A percentile compares a stretch with the other conserved stretches of the same genome.
Evolutionary conservation across 129 eudicot species (phyloP).

Genomic region (Escallonia herrerae): DNA sequence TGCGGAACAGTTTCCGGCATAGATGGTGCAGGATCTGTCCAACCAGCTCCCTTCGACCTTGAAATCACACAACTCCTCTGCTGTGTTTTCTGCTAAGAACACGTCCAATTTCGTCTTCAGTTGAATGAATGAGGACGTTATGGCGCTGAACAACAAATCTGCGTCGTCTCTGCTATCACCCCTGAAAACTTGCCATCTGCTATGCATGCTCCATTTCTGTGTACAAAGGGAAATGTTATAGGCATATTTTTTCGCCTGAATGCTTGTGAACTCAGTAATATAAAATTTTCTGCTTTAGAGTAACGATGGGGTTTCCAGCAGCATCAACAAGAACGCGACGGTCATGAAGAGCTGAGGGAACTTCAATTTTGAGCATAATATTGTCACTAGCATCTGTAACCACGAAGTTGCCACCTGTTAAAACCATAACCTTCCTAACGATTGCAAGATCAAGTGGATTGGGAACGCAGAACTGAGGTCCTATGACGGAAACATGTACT

Average conservation of each 20-base stretch:
- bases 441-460: not conserved
- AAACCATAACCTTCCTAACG: not conserved
- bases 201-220: conserved; percentile 23
- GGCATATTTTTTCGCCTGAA: not conserved
- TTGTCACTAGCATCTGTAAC: not conserved
- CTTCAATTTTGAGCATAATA: not conserved
- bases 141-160: conserved; percentile 27
- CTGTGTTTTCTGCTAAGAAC: conserved; percentile 14
- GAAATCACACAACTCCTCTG: conserved; percentile 23
- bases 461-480: not conserved
- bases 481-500: not conserved
- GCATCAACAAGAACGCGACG: conserved; percentile 47
- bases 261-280: not conserved
- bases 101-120: conserved; percentile 29
- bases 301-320: conserved; percentile 42
- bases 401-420: not conserved
- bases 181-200: conserved; percentile 34
- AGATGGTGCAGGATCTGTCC: conserved; percentile 33
- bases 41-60: conserved; percentile 32
- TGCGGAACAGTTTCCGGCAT: conserved; percentile 4
- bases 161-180: conserved; percentile 24
- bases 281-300: conserved; percentile 41
- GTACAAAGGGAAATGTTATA: not conserved
- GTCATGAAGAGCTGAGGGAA: conserved; percentile 29
- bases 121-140: conserved; percentile 27